Conservation (phyloP, 306 rosid genomes). For the Quillaja saponaria region DNA sequence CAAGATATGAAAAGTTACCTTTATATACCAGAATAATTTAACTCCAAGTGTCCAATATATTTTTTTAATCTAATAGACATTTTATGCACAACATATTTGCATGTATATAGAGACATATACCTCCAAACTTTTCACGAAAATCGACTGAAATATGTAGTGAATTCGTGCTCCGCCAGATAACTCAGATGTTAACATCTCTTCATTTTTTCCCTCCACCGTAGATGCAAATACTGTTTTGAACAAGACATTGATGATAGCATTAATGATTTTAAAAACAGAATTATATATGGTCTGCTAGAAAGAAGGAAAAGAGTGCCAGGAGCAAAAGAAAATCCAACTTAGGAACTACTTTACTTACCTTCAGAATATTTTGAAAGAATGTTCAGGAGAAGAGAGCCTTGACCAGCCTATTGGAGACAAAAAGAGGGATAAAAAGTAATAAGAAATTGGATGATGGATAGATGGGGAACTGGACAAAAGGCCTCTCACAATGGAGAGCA, state of each 20-base stretch:
- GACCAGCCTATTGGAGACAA: conserved; percentile 73
- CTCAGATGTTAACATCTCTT: conserved; percentile 95
- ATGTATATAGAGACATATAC: conserved; percentile 40
- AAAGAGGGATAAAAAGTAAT: neutral
- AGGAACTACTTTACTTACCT: conserved; percentile 51
- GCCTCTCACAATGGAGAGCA: too few species aligned
- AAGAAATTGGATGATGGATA: too few species aligned
- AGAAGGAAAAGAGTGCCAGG: neutral
- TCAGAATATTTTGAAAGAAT: conserved; percentile 91
- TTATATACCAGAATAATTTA: too few species aligned
- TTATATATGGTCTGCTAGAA: neutral
- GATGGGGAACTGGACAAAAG: too few species aligned
- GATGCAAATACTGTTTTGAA: conserved; percentile 83
- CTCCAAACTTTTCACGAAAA: conserved; percentile 95
- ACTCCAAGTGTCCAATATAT: too few species aligned
- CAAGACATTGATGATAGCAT: conserved; percentile 18
- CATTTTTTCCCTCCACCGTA: conserved; percentile 94
- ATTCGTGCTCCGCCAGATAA: conserved; percentile 94
- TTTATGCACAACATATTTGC: neutral
- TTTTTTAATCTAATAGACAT: too few species aligned
- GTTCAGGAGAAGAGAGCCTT: conserved; percentile 95
- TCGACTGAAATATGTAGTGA: conserved; percentile 89
- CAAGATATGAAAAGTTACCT: too few species aligned
- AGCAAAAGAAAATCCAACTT: neutral
- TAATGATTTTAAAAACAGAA: conserved; percentile 21